Base-by-base conservation (phyloP, 225 moss, liverwort and hornwort species). In the Bryum argenteum region DNA sequence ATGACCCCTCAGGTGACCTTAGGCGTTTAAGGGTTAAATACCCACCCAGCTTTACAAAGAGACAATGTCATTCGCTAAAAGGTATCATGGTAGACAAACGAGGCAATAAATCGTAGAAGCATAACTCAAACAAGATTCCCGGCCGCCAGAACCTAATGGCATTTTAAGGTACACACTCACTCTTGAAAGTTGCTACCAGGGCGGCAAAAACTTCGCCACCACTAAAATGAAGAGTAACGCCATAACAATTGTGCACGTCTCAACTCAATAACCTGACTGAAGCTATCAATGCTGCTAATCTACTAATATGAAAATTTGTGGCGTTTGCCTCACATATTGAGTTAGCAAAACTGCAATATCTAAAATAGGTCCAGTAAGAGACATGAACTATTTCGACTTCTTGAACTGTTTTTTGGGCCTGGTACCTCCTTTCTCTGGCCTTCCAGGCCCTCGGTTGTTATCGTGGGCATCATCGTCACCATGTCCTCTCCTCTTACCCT, bases 401-500 rank as follows among this genome's bases (percentile, higher is more conserved):
- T 82, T 85, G 33, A 82, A 85, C 22, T 81, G 75, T 39, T 86
- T 86, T 61, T 83, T 75, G 13, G 80, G 75, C 39, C 69, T 78
- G 38, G 70, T 70, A 40, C 82, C 82, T 20, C 79, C 82, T 63
- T 72, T 81, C 58, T 81, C 78, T 41, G 75, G 77, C 74, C 79
- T 41, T 58, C 79, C 79, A 9, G 72, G 65, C 16, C 83, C 80
- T 9, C 73, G 68, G 20, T 42, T 74, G 16, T 69, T 79, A 24
- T 85, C 80, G 47, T 88, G 88, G 18, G 21, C 73, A 70, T 73
- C 77, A 63, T 89, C 80, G 38, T 78, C 75, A 21, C 74, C 87
- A 12, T 77, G 76, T 17, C 80, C 76, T 66, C 81, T 86, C 68
- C 89, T 84, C 82, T 85, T 91, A 9, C 84, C 82, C 71, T 82